Evolutionary conservation across 139 green algal genomes (phyloP), one percentile per base, ranked within the genome.

Genomic region (Tetradesmus lagerheimii): DNA sequence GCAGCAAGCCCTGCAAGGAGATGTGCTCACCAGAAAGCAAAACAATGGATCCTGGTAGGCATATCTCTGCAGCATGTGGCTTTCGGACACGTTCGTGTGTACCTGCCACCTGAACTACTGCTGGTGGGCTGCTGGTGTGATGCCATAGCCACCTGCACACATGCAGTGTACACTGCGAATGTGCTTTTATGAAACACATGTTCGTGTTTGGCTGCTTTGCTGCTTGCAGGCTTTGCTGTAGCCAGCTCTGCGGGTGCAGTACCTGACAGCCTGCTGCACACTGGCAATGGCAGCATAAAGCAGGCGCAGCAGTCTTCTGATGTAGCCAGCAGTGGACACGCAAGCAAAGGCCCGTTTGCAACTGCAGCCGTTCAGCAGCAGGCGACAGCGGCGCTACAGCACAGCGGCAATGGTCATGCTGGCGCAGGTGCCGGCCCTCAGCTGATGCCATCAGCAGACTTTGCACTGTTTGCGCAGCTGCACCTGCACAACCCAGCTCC

Each of bases 391-490:
- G 23, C 57, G 16, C 57, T 71, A 23, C 50, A 64, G 15, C 57
- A 71, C 57, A 31, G 31, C 23, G 57, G 57, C 57, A 71, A 31
- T n/a, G 57, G 57, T 2, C 23, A 5, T 41, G 71, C 71, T 41
- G 71, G n/a, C n/a, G 3, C 71, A 41, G 71, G 71, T 20, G 20
- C 47, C 20, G 47, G 25, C 57, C 57, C 57, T n/a, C 57, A 71
- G 57, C 57, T 71, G 20, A 18, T 79, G 71, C n/a, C 71, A 39
- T 79, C 71, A 14, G 71, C 71, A 41, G 57, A 79, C 34, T 88
- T 79, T 79, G 82, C 82, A 27, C 82, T 79, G n/a, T 57, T 57
- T 77, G 53, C 82, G 9, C 82, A 88, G 37, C 23, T 86, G 81
- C 81, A 76, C 31, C 64, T 86, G 47, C 81, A 77, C 81, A 86